A percentile compares a stretch with the other conserved stretches of the same genome.
These are phyloP conservation scores for Cardamine chenopodiifolia DNA, from an alignment of 345 rosid species.

Conservation along the genomic window DNA sequence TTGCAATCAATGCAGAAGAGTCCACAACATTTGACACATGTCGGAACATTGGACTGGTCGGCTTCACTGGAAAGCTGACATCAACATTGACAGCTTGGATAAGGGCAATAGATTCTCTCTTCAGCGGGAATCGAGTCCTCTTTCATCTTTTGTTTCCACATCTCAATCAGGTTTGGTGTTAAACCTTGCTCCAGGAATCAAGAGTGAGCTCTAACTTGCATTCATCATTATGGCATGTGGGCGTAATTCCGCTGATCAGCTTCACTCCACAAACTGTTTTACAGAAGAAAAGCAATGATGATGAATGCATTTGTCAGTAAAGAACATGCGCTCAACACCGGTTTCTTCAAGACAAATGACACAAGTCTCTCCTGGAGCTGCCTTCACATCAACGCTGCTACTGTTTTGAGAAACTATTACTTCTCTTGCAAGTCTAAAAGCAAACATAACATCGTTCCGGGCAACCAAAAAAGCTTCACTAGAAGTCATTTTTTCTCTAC, in stretches of 20 bases:
- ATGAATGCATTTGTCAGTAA: background rate
- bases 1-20: background rate
- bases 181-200: slow-evolving; percentile 54
- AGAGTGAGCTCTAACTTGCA: slow-evolving; percentile 55
- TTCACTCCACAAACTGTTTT: background rate
- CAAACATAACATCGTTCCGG: background rate
- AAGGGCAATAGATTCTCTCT: background rate
- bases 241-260: slow-evolving; percentile 48
- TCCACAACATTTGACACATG: background rate
- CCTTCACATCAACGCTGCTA: slow-evolving; percentile 26
- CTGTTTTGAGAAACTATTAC: background rate
- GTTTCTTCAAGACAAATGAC: slow-evolving; percentile 59
- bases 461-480: background rate
- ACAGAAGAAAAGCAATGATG: background rate
- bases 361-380: slow-evolving; percentile 48
- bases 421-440: background rate
- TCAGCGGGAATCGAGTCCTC: background rate
- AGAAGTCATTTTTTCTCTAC: background rate
- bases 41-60: background rate
- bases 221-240: slow-evolving; percentile 62
- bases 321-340: slow-evolving; percentile 15
- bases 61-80: background rate
- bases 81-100: background rate
- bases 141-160: slow-evolving; percentile 44
- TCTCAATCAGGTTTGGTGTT: slow-evolving; percentile 54